phyloP scores from a whole-genome alignment of 2,329 filamentous ascomycete genomes.

The Talaromyces amestolkiae region DNA sequence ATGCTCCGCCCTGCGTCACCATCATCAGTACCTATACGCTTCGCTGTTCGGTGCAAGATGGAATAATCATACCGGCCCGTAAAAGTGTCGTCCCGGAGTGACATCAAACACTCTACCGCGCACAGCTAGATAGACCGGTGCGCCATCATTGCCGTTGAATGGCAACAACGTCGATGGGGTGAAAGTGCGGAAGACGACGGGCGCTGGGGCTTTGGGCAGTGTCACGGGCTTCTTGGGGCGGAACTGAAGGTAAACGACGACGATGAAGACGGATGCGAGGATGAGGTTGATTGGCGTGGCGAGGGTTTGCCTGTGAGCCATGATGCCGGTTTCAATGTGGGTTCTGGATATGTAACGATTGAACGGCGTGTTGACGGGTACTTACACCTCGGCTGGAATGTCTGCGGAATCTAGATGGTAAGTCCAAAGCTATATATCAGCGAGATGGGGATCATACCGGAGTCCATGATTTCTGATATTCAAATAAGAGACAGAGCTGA shows the following conservation, averaged over 20 bases:
- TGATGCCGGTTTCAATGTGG: slow-evolving; percentile 9
- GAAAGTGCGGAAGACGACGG: slow-evolving; percentile 83
- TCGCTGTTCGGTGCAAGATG: not conserved
- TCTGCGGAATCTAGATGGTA: slow-evolving; percentile 25
- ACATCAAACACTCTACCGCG: slow-evolving; percentile 92
- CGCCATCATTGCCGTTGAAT: slow-evolving; percentile 72
- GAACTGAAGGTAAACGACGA: slow-evolving; percentile 57
- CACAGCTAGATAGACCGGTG: slow-evolving; percentile 85
- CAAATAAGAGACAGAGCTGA: not conserved
- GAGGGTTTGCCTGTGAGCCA: slow-evolving; percentile 49
- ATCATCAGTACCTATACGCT: not conserved
- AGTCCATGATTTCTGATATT: slow-evolving; percentile 11
- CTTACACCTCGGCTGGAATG: slow-evolving; percentile 37
- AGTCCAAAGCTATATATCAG: not conserved
- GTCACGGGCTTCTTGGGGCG: slow-evolving; percentile 52
- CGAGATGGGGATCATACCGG: not conserved
- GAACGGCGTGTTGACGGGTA: slow-evolving; percentile 14
- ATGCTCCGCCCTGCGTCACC: slow-evolving; percentile 67
- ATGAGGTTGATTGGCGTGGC: slow-evolving; percentile 62
- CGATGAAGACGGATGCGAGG: slow-evolving; percentile 57
- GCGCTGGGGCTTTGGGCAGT: slow-evolving; percentile 56
- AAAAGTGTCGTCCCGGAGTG: slow-evolving; percentile 81
- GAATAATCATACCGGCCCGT: slow-evolving; percentile 63
- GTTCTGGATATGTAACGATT: not conserved
- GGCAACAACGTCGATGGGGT: slow-evolving; percentile 80